Evolutionary conservation across 352 stramenopile genomes (phyloP).

Genomic region (Pythium vanterpoolii): DNA sequence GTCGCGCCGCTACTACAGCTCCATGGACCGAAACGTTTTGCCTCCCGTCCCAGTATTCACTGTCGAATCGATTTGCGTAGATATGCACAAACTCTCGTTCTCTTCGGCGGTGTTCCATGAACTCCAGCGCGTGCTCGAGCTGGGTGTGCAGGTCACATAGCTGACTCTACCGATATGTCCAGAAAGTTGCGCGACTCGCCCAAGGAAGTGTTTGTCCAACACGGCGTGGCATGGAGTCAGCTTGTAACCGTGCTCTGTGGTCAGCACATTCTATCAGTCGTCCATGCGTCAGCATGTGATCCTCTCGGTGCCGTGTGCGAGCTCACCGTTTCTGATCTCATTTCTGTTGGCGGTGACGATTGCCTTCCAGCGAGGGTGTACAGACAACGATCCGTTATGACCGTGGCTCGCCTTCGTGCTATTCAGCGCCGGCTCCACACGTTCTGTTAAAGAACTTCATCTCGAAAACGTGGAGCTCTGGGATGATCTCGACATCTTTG

Average conservation of each 20-base stretch:
- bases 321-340: neutral
- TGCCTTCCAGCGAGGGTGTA: neutral
- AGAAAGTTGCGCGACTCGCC: neutral
- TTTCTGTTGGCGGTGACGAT: neutral
- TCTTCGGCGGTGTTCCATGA: neutral
- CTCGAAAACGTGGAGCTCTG: conserved; percentile 3
- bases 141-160: neutral
- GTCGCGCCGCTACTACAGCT: too few species aligned
- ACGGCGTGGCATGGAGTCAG: neutral
- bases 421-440: neutral
- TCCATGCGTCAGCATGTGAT: neutral
- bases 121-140: conserved; percentile 2
- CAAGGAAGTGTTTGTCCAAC: neutral
- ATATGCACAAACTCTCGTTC: neutral
- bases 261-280: too few species aligned
- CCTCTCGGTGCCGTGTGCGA: neutral
- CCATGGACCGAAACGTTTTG: too few species aligned
- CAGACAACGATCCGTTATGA: neutral
- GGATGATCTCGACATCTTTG: neutral
- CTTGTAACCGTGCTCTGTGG: neutral
- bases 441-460: conserved; percentile 2
- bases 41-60: too few species aligned
- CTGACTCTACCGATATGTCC: conserved; percentile 1
- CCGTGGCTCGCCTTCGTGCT: conserved; percentile 8
- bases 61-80: neutral